These are phyloP conservation scores for Apiosordaria backusii DNA, from an alignment of 495 filamentous ascomycete species.

Conservation along the genomic window DNA sequence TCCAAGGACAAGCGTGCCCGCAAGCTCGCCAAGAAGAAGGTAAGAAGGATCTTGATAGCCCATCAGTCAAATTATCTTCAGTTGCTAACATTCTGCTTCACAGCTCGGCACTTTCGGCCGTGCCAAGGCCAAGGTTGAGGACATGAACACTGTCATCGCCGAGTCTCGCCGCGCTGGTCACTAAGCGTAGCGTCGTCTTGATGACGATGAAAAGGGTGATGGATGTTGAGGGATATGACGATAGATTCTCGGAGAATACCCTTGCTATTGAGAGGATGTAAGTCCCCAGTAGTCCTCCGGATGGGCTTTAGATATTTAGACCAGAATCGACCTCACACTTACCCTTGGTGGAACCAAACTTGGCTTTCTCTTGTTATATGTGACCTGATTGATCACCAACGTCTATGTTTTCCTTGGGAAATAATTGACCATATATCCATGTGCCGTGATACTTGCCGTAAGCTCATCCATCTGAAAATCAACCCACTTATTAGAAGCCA, in stretches of 20 bases:
- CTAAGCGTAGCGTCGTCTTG: constrained; percentile 47
- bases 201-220: constrained; percentile 5
- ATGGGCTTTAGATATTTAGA: neutral
- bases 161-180: constrained; percentile 83
- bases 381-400: too few species aligned
- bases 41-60: constrained; percentile 22
- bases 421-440: too few species aligned
- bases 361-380: neutral
- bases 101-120: constrained; percentile 92
- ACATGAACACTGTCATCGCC: constrained; percentile 95
- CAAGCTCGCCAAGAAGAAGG: constrained; percentile 98
- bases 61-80: neutral
- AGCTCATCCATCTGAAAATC: too few species aligned
- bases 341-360: neutral
- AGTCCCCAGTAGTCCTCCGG: neutral
- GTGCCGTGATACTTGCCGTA: too few species aligned
- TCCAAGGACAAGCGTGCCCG: constrained; percentile 98
- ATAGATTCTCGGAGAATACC: constrained; percentile 12
- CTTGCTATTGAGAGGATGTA: constrained; percentile 4
- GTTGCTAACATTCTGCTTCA: constrained; percentile 10
- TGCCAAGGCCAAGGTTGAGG: constrained; percentile 98
- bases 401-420: too few species aligned
- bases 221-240: constrained; percentile 15
- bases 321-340: neutral
- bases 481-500: too few species aligned